Conservation (phyloP, 176 grass and related monocot genomes). For the Oryza glaberrima region DNA sequence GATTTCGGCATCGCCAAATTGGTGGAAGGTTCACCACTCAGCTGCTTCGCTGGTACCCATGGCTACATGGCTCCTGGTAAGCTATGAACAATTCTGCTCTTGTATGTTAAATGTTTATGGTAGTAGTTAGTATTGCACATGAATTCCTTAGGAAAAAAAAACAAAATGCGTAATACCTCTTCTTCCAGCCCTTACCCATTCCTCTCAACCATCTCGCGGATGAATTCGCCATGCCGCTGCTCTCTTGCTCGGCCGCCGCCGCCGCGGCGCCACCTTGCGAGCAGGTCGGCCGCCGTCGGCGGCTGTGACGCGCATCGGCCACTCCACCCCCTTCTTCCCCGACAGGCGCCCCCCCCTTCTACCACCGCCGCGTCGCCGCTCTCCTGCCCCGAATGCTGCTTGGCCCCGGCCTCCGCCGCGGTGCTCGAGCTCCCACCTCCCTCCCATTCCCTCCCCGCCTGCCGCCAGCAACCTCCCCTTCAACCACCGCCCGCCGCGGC, state of each 20-base stretch:
- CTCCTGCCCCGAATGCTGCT: background rate
- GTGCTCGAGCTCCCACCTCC: too few relatives aligned
- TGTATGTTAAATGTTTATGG: background rate
- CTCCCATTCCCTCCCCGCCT: background rate
- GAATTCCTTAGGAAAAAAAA: background rate
- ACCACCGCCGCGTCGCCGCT: background rate
- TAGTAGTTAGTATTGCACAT: background rate
- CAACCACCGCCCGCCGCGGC: background rate
- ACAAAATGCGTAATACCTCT: background rate
- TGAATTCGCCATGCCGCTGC: background rate
- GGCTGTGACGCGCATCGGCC: too few relatives aligned
- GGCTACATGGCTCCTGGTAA: slow-evolving; percentile 87
- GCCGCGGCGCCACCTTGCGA: too few relatives aligned
- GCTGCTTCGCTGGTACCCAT: slow-evolving; percentile 75
- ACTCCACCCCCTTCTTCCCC: too few relatives aligned
- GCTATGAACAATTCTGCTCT: background rate
- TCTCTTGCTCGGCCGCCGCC: too few relatives aligned
- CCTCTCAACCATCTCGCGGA: background rate
- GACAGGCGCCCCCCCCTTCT: too few relatives aligned
- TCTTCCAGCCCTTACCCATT: background rate
- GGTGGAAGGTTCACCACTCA: slow-evolving; percentile 59
- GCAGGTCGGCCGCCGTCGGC: too few relatives aligned
- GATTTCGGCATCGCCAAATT: slow-evolving; percentile 82
- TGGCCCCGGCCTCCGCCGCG: too few relatives aligned
- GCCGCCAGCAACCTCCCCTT: background rate